These are phyloP conservation scores for Xylaria cubensis DNA, from an alignment of 495 filamentous ascomycete species.

Conservation along the genomic window DNA sequence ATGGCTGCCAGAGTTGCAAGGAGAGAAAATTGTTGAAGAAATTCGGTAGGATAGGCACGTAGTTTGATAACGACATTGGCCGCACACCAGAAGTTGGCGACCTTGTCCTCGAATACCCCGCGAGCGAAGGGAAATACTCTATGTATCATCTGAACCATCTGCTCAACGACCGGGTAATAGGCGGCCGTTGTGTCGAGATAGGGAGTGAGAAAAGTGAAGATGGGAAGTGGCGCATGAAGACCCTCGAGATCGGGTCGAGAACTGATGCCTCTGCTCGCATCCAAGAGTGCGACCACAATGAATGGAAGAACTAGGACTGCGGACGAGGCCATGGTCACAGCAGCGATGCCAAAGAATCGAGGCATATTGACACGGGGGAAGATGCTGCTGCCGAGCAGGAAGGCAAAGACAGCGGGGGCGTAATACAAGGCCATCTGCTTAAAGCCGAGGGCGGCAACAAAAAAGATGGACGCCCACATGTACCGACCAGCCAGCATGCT, in stretches of 20 bases:
- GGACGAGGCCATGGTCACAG: slow-evolving; percentile 76
- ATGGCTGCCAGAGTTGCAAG: slow-evolving; percentile 78
- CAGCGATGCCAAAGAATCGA: slow-evolving; percentile 75
- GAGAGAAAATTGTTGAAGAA: slow-evolving; percentile 81
- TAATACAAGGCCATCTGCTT: slow-evolving; percentile 99
- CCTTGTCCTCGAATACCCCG: slow-evolving; percentile 97
- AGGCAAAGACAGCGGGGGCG: slow-evolving; percentile 89
- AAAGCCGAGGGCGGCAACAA: slow-evolving; percentile 90
- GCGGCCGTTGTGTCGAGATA: slow-evolving; percentile 66
- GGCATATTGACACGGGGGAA: slow-evolving; percentile 72
- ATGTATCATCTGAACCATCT: slow-evolving; percentile 79
- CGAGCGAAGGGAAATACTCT: slow-evolving; percentile 94
- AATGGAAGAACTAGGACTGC: slow-evolving; percentile 76
- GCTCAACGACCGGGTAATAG: slow-evolving; percentile 75
- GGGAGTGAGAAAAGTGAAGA: slow-evolving; percentile 63
- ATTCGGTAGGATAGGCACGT: slow-evolving; percentile 65
- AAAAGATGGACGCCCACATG: slow-evolving; percentile 90
- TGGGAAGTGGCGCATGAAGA: slow-evolving; percentile 60
- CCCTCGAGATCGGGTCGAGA: slow-evolving; percentile 56
- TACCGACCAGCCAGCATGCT: slow-evolving; percentile 84
- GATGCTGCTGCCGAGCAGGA: slow-evolving; percentile 83
- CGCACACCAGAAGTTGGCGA: slow-evolving; percentile 97
- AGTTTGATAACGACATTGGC: slow-evolving; percentile 89
- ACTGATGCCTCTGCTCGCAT: slow-evolving; percentile 60
- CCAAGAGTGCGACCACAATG: slow-evolving; percentile 66